Evolutionary conservation across 2,329 filamentous ascomycete genomes (phyloP), one percentile per base, ranked within the genome.

Genomic region (Aureobasidium subglaciale): DNA sequence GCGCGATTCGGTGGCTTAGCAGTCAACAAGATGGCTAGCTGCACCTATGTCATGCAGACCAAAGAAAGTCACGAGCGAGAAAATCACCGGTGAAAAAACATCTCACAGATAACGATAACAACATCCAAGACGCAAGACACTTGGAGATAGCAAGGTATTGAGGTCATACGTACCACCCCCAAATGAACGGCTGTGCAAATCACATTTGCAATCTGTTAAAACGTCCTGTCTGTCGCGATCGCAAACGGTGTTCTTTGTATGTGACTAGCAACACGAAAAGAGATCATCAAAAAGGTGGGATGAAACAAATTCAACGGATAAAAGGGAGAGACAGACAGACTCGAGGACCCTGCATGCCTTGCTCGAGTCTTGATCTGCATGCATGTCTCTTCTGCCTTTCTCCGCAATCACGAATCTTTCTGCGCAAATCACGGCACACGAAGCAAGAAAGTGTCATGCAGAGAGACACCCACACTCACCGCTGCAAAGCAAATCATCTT

Each of bases 401-500:
- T 48, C 43, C 43, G 43, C 43, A 48, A 48, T n/a, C n/a, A n/a
- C n/a, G n/a, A n/a, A n/a, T n/a, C n/a, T n/a, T n/a, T n/a, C n/a
- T n/a, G n/a, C n/a, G n/a, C n/a, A n/a, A n/a, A n/a, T n/a, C n/a
- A n/a, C n/a, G n/a, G n/a, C n/a, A 10, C 18, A 34, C 30, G 43
- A 48, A 29, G 41, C 27, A 29, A 18, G 41, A 15, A 15, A 46
- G 43, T 30, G 43, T 48, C 43, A 48, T 48, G 30, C 29, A 34
- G n/a, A 48, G 25, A 25, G 25, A 30, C 30, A 18, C 30, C 30
- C 30, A 11, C 9, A 27, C 25, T 40, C 46, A 52, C 48, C 48
- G 48, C 48, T 52, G 48, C 48, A 52, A 32, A 41, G 48, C 4
- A 52, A 52, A 52, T 52, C 48, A 29, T 52, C 3, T 9, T 15